Percentiles rank a stretch among this genome's conserved stretches.
Evolutionary conservation across 495 filamentous ascomycete species (phyloP).

Genomic region (Xylaria intraflava): DNA sequence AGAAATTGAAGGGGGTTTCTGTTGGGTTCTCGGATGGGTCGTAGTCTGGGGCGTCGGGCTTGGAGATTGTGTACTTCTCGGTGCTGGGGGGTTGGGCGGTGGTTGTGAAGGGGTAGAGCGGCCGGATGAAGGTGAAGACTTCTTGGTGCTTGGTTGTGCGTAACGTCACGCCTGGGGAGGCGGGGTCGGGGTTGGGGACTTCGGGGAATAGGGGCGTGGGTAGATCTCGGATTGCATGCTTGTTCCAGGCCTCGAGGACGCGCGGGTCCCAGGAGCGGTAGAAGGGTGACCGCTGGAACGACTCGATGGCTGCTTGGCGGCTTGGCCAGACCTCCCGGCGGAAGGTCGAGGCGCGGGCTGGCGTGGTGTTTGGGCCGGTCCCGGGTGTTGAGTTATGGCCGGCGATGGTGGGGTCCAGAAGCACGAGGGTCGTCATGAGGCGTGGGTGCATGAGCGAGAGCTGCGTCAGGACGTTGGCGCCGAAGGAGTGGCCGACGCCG

Average conservation of each 20-base stretch:
- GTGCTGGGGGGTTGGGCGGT: not conserved
- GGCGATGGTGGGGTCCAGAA: constrained; percentile 77
- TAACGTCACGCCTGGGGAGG: constrained; percentile 39
- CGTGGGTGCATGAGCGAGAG: constrained; percentile 72
- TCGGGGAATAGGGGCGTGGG: constrained; percentile 52
- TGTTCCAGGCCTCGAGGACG: constrained; percentile 58
- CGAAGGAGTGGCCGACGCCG: constrained; percentile 87
- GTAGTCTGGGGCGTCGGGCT: constrained; percentile 25
- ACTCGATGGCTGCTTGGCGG: constrained; percentile 52
- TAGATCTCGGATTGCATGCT: constrained; percentile 58
- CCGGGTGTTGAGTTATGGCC: constrained; percentile 33
- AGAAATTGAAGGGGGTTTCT: constrained; percentile 50
- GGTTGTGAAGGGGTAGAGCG: constrained; percentile 19
- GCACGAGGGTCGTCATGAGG: constrained; percentile 65
- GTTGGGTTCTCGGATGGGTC: constrained; percentile 3
- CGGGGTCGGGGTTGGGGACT: not conserved
- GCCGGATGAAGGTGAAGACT: constrained; percentile 48
- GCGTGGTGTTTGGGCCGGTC: constrained; percentile 25
- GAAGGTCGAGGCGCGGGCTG: constrained; percentile 50
- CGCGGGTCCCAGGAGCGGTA: constrained; percentile 69
- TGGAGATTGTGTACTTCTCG: constrained; percentile 7
- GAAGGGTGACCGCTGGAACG: constrained; percentile 56
- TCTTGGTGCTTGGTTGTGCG: constrained; percentile 61
- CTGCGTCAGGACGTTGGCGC: constrained; percentile 60
- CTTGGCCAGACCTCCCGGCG: constrained; percentile 69